Evolutionary conservation across 192 early-diverging fungal species (phyloP).

Genomic region (Coemansia sp.): DNA sequence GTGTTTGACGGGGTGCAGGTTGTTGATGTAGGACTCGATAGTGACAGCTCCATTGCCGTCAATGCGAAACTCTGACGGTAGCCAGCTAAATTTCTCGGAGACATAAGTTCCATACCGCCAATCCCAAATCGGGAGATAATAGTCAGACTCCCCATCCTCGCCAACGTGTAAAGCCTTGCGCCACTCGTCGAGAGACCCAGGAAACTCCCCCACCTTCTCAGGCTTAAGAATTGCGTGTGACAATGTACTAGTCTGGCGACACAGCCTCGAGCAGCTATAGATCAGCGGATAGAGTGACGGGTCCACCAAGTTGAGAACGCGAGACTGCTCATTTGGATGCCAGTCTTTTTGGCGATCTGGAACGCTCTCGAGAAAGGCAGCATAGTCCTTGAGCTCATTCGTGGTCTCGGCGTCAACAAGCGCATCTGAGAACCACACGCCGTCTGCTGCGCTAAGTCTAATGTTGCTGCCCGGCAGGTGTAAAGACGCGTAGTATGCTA

Average conservation of each 20-base stretch:
- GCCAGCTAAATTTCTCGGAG: conserved; percentile 55
- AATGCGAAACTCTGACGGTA: conserved; percentile 69
- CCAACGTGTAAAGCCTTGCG: neutral
- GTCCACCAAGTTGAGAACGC: conserved; percentile 59
- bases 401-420: conserved; percentile 24
- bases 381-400: conserved; percentile 5
- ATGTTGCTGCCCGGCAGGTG: conserved; percentile 24
- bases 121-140: neutral
- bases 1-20: conserved; percentile 63
- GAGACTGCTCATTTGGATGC: conserved; percentile 56
- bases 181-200: conserved; percentile 23
- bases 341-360: conserved; percentile 16
- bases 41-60: conserved; percentile 47
- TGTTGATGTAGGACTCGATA: conserved; percentile 75
- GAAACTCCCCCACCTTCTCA: conserved; percentile 25
- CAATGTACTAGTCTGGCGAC: conserved; percentile 19
- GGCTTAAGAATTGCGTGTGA: conserved; percentile 22
- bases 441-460: conserved; percentile 32
- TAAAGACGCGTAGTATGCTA: conserved; percentile 38
- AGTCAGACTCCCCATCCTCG: neutral
- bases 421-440: conserved; percentile 45
- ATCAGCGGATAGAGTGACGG: conserved; percentile 59
- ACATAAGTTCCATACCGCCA: neutral
- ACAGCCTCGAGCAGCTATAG: conserved; percentile 26
- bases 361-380: neutral